These are phyloP conservation scores for Phytophthora boehmeriae DNA, from an alignment of 352 stramenopile genomes.

Conservation along the genomic window DNA sequence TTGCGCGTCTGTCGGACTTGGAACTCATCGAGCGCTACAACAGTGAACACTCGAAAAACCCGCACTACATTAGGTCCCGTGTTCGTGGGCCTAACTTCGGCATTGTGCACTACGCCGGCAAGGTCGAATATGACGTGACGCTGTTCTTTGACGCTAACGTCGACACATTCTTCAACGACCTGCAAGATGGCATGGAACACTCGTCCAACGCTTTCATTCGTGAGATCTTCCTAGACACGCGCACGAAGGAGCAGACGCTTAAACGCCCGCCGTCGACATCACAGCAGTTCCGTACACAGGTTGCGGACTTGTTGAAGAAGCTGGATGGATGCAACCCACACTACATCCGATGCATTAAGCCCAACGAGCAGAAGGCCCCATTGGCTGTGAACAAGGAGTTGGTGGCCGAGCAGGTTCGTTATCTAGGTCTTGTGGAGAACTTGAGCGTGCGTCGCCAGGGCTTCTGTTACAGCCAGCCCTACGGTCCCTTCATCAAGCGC, in stretches of 20 bases:
- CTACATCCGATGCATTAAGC: conserved; percentile 93
- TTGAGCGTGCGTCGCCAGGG: conserved; percentile 82
- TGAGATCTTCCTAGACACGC: conserved; percentile 83
- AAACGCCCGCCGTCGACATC: conserved; percentile 85
- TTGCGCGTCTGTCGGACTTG: conserved; percentile 69
- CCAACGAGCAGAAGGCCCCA: conserved; percentile 89
- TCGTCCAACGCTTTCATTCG: conserved; percentile 77
- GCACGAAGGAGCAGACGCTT: conserved; percentile 79
- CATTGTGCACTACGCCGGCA: conserved; percentile 86
- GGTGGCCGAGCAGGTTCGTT: conserved; percentile 79
- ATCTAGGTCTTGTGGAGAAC: conserved; percentile 85
- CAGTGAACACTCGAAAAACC: conserved; percentile 65
- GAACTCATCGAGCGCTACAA: conserved; percentile 85
- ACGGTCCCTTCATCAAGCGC: conserved; percentile 81
- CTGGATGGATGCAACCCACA: conserved; percentile 89
- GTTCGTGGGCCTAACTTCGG: conserved; percentile 77
- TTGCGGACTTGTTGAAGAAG: conserved; percentile 80
- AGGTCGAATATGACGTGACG: conserved; percentile 88
- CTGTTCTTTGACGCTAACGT: conserved; percentile 87
- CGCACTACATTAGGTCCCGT: conserved; percentile 77
- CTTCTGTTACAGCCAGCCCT: conserved; percentile 86
- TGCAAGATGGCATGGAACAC: conserved; percentile 75
- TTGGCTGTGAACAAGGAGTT: conserved; percentile 68
- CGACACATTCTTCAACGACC: conserved; percentile 86
- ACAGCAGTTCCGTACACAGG: conserved; percentile 84